Conservation (phyloP, 2,329 filamentous ascomycete genomes). For the Alternaria sp. region DNA sequence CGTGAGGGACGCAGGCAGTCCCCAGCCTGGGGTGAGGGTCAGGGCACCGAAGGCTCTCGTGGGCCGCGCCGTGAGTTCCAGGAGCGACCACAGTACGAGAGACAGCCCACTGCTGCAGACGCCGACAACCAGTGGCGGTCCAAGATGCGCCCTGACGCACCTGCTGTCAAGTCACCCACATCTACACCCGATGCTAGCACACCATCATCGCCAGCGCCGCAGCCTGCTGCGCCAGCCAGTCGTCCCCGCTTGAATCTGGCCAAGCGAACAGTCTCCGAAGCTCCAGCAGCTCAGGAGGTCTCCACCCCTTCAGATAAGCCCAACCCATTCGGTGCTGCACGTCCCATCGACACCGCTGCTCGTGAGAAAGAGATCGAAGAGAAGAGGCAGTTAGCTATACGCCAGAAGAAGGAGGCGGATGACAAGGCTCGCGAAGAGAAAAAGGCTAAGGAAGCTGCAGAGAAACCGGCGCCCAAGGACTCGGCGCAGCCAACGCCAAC, state of each 20-base stretch:
- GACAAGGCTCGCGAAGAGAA: slow-evolving; percentile 82
- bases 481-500: slow-evolving; percentile 46
- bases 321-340: slow-evolving; percentile 91
- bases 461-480: slow-evolving; percentile 66
- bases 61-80: slow-evolving; percentile 79
- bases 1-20: slow-evolving; percentile 60
- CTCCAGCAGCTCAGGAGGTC: slow-evolving; percentile 58
- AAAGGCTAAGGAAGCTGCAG: slow-evolving; percentile 60
- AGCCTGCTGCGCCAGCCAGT: slow-evolving; percentile 64
- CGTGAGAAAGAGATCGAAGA: slow-evolving; percentile 91
- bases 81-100: slow-evolving; percentile 67
- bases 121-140: slow-evolving; percentile 92
- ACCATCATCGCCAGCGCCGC: slow-evolving; percentile 75
- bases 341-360: slow-evolving; percentile 90
- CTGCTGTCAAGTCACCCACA: slow-evolving; percentile 67
- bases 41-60: slow-evolving; percentile 77
- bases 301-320: slow-evolving; percentile 71
- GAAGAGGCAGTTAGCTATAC: slow-evolving; percentile 76
- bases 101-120: slow-evolving; percentile 85
- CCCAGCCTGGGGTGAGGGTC: slow-evolving; percentile 77
- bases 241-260: slow-evolving; percentile 86
- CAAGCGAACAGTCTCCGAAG: slow-evolving; percentile 90
- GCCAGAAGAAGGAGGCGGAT: slow-evolving; percentile 86
- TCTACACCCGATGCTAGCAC: slow-evolving; percentile 77
- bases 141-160: slow-evolving; percentile 85